These are phyloP conservation scores for Pleoardoris graminearum DNA, from an alignment of 2,329 filamentous ascomycete genomes.

Conservation along the genomic window DNA sequence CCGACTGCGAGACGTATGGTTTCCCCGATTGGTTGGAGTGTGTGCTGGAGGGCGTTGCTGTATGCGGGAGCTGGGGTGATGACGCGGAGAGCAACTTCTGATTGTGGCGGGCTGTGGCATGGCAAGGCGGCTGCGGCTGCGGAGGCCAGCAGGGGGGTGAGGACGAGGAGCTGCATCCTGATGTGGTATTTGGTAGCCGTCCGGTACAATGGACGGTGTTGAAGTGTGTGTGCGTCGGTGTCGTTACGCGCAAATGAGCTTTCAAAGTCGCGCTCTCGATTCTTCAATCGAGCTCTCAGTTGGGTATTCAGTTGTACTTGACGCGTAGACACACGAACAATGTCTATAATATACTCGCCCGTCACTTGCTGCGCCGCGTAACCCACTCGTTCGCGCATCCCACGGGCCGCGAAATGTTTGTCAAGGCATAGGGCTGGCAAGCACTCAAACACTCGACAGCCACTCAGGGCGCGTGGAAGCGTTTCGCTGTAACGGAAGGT, in stretches of 20 bases:
- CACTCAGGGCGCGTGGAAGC: not conserved
- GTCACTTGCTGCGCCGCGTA: not conserved
- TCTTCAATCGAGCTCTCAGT: too few species aligned
- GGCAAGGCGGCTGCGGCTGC: constrained; percentile 14
- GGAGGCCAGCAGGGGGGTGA: constrained; percentile 10
- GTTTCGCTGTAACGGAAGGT: not conserved
- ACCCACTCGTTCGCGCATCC: not conserved
- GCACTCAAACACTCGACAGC: too few species aligned
- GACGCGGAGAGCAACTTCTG: constrained; percentile 18
- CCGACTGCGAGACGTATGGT: constrained; percentile 23
- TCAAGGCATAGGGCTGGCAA: too few species aligned
- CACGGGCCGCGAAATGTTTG: too few species aligned
- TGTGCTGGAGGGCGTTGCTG: constrained; percentile 13
- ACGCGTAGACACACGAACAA: too few species aligned
- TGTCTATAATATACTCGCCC: not conserved
- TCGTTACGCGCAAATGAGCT: too few species aligned
- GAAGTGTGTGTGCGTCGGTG: too few species aligned
- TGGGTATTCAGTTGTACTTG: too few species aligned
- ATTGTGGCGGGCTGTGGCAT: not conserved
- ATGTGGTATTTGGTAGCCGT: not conserved
- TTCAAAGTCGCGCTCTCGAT: too few species aligned
- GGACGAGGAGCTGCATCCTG: constrained; percentile 12
- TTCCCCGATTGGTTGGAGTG: constrained; percentile 16
- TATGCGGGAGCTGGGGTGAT: constrained; percentile 8
- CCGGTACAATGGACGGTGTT: too few species aligned